Percentiles rank a stretch among this genome's conserved stretches.
Evolutionary conservation across 441 rosid genomes (phyloP).

Genomic region (Populus hybrid): DNA sequence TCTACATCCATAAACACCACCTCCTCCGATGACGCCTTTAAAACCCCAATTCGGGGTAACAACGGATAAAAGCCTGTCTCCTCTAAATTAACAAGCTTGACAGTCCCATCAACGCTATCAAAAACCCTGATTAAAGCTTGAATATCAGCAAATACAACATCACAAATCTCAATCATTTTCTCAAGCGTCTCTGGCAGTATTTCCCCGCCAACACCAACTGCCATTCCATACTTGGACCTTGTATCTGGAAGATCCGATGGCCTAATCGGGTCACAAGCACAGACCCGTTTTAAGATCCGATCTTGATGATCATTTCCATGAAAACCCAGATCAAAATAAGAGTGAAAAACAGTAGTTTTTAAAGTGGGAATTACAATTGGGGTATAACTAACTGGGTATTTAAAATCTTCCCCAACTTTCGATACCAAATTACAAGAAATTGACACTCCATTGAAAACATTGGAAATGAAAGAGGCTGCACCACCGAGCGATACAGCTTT

Average conservation of each 20-base stretch:
- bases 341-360: conserved; percentile 68
- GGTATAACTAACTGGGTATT: conserved; percentile 34
- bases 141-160: conserved; percentile 67
- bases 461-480: conserved; percentile 77
- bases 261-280: conserved; percentile 60
- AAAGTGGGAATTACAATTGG: conserved; percentile 43
- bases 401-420: conserved; percentile 74
- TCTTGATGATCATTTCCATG: conserved; percentile 44
- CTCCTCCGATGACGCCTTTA: conserved; percentile 88
- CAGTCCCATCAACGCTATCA: conserved; percentile 52
- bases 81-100: conserved; percentile 52
- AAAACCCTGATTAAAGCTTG: conserved; percentile 76
- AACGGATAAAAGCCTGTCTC: conserved; percentile 59
- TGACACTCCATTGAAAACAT: conserved; percentile 52
- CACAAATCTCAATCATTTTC: conserved; percentile 67
- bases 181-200: conserved; percentile 73
- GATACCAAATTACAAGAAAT: conserved; percentile 47
- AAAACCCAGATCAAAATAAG: conserved; percentile 52
- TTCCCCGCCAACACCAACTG: conserved; percentile 94
- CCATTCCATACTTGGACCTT: conserved; percentile 70
- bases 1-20: conserved; percentile 72
- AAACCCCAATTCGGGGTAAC: conserved; percentile 53
- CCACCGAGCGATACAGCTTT: conserved; percentile 90
- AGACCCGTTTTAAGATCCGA: conserved; percentile 63
- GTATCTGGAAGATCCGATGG: conserved; percentile 60